Evolutionary conservation across 2,329 filamentous ascomycete genomes (phyloP), one percentile per base, ranked within the genome.

Genomic region (Neonectria hederae): DNA sequence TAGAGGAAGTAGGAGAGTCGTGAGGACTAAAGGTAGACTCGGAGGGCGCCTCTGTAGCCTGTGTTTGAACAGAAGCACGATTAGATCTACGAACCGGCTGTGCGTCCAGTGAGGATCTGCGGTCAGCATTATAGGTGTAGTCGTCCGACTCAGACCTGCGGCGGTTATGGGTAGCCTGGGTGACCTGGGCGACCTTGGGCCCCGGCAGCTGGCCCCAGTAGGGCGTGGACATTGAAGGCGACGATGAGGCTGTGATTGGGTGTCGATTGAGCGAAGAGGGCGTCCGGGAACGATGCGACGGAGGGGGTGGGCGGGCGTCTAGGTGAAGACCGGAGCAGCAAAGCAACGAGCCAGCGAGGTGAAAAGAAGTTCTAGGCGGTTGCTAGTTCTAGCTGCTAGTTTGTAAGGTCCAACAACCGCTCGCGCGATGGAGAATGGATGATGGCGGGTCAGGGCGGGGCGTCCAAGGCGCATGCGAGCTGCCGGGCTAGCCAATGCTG

Each of bases 191-290:
- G 70, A 80, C 74, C 70, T 82, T 84, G 55, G 84, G 78, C 65
- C 81, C 77, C 64, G 87, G 86, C 66, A 89, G 79, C 74, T 86
- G 78, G 75, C 86, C 86, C 86, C 86, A 88, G 79, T 88, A 89
- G 42, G 84, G 83, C 63, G 83, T 71, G 58, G 83, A 78, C 82
- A 85, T 85, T 76, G 75, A 73, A 72, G 65, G 65, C 69, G 69
- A 65, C 62, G 64, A 65, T 59, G 63, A 65, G 49, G 70, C 62
- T 68, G 67, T 73, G 74, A 74, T 77, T 73, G 75, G 73, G 67
- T 62, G 54, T 67, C 57, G 57, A 63, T 57, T 38, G 57, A 60
- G 46, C 22, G 52, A 52, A 58, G 49, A 52, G 62, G 49, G 58
- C 46, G 61, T 54, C 52, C 14, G 32, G 45, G 45, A 19, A 24